Conservation (phyloP, 2,329 filamentous ascomycete genomes). For the Aspergillus amoenus region DNA sequence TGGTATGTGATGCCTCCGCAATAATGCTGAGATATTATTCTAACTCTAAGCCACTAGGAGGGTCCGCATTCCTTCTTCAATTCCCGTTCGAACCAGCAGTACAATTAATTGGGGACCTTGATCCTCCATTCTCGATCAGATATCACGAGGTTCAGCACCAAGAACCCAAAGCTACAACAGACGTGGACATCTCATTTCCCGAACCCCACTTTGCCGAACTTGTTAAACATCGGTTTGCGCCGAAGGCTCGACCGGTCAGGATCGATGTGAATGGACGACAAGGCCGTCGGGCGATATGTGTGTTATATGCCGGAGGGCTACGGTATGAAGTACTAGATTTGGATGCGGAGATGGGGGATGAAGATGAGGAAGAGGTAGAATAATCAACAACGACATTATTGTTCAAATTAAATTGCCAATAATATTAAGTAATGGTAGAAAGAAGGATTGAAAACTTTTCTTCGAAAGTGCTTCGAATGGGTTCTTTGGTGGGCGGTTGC, state of each 20-base stretch:
- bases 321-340: slow-evolving; percentile 59
- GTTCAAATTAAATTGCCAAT: not conserved
- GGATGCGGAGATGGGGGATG: slow-evolving; percentile 42
- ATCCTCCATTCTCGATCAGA: slow-evolving; percentile 16
- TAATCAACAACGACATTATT: slow-evolving; percentile 3
- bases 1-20: slow-evolving; percentile 22
- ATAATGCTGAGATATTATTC: not conserved
- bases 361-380: slow-evolving; percentile 27
- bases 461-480: not conserved
- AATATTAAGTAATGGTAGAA: not conserved
- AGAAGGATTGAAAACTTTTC: not conserved
- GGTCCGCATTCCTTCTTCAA: slow-evolving; percentile 34
- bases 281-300: slow-evolving; percentile 53
- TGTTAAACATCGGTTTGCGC: slow-evolving; percentile 50
- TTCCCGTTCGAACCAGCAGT: slow-evolving; percentile 29
- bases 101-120: slow-evolving; percentile 4
- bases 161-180: slow-evolving; percentile 14
- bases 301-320: slow-evolving; percentile 54
- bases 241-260: slow-evolving; percentile 48
- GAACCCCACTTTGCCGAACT: slow-evolving; percentile 20
- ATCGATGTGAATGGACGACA: slow-evolving; percentile 58
- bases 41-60: slow-evolving; percentile 17
- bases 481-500: slow-evolving; percentile 25
- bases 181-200: slow-evolving; percentile 21
- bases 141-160: slow-evolving; percentile 20